Base-by-base conservation (phyloP, 805 yeast genomes). In the Hanseniaspora thailandica region DNA sequence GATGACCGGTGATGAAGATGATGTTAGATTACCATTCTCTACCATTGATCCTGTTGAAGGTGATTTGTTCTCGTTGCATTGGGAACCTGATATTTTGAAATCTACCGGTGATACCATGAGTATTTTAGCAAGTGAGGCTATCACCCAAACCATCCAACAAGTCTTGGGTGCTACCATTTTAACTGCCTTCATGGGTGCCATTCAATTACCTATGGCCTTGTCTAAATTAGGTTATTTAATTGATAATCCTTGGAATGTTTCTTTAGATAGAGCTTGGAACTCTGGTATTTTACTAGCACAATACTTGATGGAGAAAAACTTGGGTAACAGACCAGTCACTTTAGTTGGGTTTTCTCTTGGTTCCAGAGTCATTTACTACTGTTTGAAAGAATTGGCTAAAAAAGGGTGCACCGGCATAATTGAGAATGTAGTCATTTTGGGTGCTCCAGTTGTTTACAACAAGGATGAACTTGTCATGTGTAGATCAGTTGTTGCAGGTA, bases 21-120 rank as follows among this genome's bases (percentile, higher is more conserved):
- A 93, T 75, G 90, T 93, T 20, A 75, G 99, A 63, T 75, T 93
- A 57, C 98, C 98, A 2, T 93, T 89, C 63, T 85, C 96, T 1
- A 93, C 98, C 0, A 85, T 93, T 8, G 98, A 94, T 63, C 98
- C 98, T 0, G 86, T 90, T 0, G 88, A 90, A 90, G 99, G 99
- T 17, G 99, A 93, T 65, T 69, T 93, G 59, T 86, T 84, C 61
- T 87, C 97, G 0, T 72, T 93, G 7, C 70, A 86, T 46, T 93
- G 98, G 98, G 99, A 93, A 66, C 99, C 99, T 0, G 98, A 93
- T 59, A 86, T 93, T 93, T 78, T 93, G 61, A 82, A 80, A 57
- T 84, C 95, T 53, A 87, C 86, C 77, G 99, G 99, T 64, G 97
- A 93, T 66, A 93, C 98, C 0, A 90, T 93, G 58, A 79, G 80